Conservation (phyloP, 805 yeast species). For the Wickerhamiella cacticola region DNA sequence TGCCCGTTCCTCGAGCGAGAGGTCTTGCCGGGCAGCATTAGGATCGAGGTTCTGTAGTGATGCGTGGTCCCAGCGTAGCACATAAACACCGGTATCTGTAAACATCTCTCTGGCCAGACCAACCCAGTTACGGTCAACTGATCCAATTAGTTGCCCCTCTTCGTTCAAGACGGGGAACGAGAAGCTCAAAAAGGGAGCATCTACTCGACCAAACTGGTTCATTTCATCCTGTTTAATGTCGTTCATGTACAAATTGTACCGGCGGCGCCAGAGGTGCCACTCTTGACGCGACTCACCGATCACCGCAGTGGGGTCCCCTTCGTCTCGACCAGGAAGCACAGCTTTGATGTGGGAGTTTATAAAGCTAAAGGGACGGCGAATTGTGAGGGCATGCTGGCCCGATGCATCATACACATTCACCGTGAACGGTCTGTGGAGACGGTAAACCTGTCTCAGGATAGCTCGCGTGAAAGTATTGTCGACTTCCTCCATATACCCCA, state of each 20-base stretch:
- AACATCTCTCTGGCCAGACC: constrained; percentile 87
- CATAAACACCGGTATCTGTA: constrained; percentile 90
- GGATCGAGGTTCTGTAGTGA: constrained; percentile 46
- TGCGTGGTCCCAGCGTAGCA: constrained; percentile 65
- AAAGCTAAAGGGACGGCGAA: constrained; percentile 72
- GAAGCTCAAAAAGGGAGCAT: constrained; percentile 76
- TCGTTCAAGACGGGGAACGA: constrained; percentile 67
- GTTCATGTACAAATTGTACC: constrained; percentile 59
- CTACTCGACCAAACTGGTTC: constrained; percentile 76
- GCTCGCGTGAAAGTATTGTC: constrained; percentile 58
- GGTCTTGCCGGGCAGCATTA: constrained; percentile 34
- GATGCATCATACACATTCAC: constrained; percentile 29
- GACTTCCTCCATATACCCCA: constrained; percentile 76
- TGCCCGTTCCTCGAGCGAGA: constrained; percentile 75
- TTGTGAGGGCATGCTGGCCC: constrained; percentile 32
- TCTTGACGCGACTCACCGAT: constrained; percentile 84
- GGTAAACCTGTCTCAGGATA: constrained; percentile 69
- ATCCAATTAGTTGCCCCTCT: constrained; percentile 47
- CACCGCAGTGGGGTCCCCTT: constrained; percentile 35
- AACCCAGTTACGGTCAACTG: constrained; percentile 88
- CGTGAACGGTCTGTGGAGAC: constrained; percentile 66
- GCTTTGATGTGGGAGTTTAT: constrained; percentile 82
- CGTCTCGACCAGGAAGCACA: constrained; percentile 40
- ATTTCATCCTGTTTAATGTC: constrained; percentile 34
- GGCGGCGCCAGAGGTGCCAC: constrained; percentile 91